These are phyloP conservation scores for Tetramitus jugosus DNA, from an alignment of 208 protist species.

Conservation along the genomic window DNA sequence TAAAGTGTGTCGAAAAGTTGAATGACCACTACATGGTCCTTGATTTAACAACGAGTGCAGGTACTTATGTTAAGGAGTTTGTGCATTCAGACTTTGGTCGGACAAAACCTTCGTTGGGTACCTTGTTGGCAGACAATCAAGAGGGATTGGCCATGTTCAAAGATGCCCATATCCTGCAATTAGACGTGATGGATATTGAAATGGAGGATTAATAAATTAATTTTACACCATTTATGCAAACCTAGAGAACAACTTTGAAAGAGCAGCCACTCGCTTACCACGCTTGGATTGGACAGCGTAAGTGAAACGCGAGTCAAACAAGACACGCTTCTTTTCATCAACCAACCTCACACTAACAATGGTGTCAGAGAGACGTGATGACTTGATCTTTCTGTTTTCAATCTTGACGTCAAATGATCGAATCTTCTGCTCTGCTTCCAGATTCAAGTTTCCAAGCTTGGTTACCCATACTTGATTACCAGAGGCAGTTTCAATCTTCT, in stretches of 20 bases:
- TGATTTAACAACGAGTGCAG: slow-evolving; percentile 79
- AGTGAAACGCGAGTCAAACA: not conserved
- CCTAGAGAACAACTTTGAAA: not conserved
- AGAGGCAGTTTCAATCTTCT: no score
- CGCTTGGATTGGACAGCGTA: not conserved
- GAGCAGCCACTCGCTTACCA: not conserved
- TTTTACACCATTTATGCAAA: not conserved
- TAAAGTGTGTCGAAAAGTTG: slow-evolving; percentile 50
- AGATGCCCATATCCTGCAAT: slow-evolving; percentile 78
- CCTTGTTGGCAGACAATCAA: slow-evolving; percentile 57
- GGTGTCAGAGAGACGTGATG: not conserved
- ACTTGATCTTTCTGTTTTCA: slow-evolving; percentile 2
- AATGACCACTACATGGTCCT: slow-evolving; percentile 75
- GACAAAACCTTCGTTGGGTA: slow-evolving; percentile 70
- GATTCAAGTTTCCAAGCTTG: no score
- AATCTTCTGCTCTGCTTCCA: no score
- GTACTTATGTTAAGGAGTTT: slow-evolving; percentile 97
- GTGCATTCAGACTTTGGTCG: slow-evolving; percentile 89
- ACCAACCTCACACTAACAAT: no score
- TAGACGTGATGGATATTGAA: slow-evolving; percentile 85
- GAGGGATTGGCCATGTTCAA: slow-evolving; percentile 37
- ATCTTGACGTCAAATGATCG: no score
- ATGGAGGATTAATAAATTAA: slow-evolving; percentile 22
- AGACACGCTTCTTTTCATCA: not conserved
- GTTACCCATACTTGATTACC: no score